Evolutionary conservation across 352 stramenopile species (phyloP), one percentile per base, ranked within the genome.

Genomic region (Pythium monospermum): DNA sequence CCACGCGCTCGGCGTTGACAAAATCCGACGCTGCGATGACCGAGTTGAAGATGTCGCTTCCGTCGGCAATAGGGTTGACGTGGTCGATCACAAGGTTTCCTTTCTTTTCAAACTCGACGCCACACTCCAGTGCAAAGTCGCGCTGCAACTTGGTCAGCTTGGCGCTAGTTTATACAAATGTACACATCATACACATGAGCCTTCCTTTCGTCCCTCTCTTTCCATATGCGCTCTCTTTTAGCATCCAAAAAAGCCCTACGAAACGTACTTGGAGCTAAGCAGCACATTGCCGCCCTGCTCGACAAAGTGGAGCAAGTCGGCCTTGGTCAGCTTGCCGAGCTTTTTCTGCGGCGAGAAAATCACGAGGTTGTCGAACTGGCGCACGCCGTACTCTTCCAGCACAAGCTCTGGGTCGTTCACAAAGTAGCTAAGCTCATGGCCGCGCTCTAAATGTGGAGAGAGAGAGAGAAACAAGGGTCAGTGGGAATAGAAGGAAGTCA

Each of bases 51-150:
- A 88, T 79, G 61, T 94, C 79, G 41, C 45, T 43, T 19, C 55
- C 59, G 43, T 85, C 73, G 1, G 47, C 45, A 33, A 91, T 68
- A n/a, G 74, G 64, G 23, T 74, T 77, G 36, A 94, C 73, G 60
- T 97, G 82, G 65, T 97, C 88, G 41, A 96, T 74, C 49, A 97
- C 85, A 23, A 87, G 54, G 49, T 75, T 90, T 40, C 79, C 83
- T 56, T 94, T 94, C 67, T 90, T 87, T 58, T 95, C 80, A 54
- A 89, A 91, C 59, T 94, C 74, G 44, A 97, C 78, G 40, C 88
- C 88, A 59, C 81, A 93, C 45, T 93, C 82, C 42, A 89, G 67
- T 30, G 84, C 81, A 56, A 97, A 91, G 43, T 95, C 69, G 39
- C 87, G 79, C 49, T 94, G 73, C 50, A 87, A 53, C 57, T 91